Conservation (phyloP, 306 rosid genomes). For the Macrotyloma uniflorum region DNA sequence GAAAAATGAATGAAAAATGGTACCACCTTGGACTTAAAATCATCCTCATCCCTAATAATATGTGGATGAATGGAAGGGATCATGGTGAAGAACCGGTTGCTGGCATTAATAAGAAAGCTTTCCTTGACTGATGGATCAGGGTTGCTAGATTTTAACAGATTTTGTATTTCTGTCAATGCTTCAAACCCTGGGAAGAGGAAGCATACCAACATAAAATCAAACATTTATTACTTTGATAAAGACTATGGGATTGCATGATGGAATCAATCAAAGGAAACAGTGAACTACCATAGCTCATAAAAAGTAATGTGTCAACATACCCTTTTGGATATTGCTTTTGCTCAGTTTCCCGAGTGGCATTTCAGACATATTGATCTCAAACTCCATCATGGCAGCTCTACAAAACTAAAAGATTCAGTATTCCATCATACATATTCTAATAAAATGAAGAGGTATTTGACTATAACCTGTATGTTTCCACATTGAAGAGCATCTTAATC, state of each 20-base stretch:
- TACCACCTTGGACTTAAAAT: constrained; percentile 85
- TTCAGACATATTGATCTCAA: constrained; percentile 95
- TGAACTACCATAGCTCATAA: constrained; percentile 5
- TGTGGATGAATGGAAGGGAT: constrained; percentile 96
- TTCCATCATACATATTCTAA: constrained; percentile 31
- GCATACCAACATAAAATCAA: constrained; percentile 27
- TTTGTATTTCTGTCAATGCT: constrained; percentile 92
- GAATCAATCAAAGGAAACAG: constrained; percentile 25
- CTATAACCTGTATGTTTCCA: constrained; percentile 91
- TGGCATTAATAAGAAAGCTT: constrained; percentile 92
- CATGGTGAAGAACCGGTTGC: constrained; percentile 94
- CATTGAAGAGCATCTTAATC: constrained; percentile 92
- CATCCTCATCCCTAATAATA: constrained; percentile 82
- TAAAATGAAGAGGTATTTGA: constrained; percentile 17
- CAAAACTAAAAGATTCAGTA: constrained; percentile 52
- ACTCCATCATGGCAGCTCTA: constrained; percentile 99
- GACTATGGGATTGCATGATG: neutral
- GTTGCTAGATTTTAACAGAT: constrained; percentile 56
- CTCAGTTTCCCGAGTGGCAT: constrained; percentile 99
- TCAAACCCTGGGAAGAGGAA: constrained; percentile 75
- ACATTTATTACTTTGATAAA: constrained; percentile 11
- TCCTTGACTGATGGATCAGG: constrained; percentile 63
- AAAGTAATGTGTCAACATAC: constrained; percentile 43
- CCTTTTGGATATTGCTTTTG: constrained; percentile 86
- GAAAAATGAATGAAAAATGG: constrained; percentile 5